A percentile compares a stretch with the other conserved stretches of the same genome.
Evolutionary conservation across 2,329 filamentous ascomycete genomes (phyloP).

Genomic region (Remersonia thermophila): DNA sequence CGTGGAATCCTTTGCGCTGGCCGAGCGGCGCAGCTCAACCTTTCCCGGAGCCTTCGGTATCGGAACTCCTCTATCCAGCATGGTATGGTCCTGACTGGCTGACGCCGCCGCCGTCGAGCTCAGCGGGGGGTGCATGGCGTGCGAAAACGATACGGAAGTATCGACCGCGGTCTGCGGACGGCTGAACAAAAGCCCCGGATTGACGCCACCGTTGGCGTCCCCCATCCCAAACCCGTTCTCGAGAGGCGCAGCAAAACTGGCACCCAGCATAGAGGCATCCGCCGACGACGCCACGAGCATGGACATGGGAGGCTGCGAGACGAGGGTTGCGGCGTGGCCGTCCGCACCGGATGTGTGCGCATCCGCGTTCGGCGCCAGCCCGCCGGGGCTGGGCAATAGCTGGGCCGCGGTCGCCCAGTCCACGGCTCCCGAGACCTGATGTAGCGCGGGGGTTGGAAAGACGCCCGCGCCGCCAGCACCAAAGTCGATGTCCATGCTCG

Average conservation of each 20-base stretch:
- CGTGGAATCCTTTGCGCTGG: constrained; percentile 32
- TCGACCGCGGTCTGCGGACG: constrained; percentile 25
- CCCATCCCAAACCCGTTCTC: constrained; percentile 39
- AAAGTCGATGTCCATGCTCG: constrained; percentile 49
- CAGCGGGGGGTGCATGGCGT: constrained; percentile 20
- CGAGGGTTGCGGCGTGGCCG: constrained; percentile 32
- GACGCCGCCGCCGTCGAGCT: constrained; percentile 8
- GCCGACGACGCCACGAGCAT: constrained; percentile 27
- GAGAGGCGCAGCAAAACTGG: constrained; percentile 30
- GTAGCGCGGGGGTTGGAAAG: constrained; percentile 29
- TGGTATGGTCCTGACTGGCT: constrained; percentile 9
- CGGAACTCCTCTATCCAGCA: constrained; percentile 16
- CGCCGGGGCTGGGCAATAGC: constrained; percentile 38
- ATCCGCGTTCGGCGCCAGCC: constrained; percentile 21
- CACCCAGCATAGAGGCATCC: constrained; percentile 27
- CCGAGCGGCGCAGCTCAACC: constrained; percentile 31
- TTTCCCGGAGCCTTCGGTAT: constrained; percentile 22
- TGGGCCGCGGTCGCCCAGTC: constrained; percentile 46
- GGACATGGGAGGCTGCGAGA: constrained; percentile 36
- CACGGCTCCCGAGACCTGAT: constrained; percentile 38
- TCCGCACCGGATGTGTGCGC: constrained; percentile 22
- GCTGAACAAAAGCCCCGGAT: constrained; percentile 48
- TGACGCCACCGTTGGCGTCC: constrained; percentile 35
- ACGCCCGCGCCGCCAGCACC: constrained; percentile 30
- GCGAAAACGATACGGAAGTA: constrained; percentile 19